A percentile compares a stretch with the other conserved stretches of the same genome.
Conservation (phyloP, 768 basidiomycete species). For the Pisolithus sp. region DNA sequence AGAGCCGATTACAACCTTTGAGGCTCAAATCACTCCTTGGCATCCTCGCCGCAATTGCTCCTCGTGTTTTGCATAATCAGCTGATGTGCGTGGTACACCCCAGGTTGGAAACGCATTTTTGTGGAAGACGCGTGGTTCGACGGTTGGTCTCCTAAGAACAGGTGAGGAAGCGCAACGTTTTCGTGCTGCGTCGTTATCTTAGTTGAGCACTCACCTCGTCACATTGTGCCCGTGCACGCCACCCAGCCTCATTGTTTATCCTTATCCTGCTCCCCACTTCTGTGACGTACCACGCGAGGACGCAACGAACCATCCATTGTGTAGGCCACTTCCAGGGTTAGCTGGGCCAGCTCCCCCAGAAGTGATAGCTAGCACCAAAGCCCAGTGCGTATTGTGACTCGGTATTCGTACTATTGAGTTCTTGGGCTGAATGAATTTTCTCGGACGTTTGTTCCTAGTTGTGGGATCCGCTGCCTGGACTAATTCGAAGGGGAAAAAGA, state of each 20-base stretch:
- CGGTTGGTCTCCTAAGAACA: constrained; percentile 18
- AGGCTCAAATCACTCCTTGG: neutral
- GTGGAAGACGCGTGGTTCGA: constrained; percentile 40
- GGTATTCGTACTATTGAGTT: neutral
- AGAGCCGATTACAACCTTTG: neutral
- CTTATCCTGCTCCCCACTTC: constrained; percentile 35
- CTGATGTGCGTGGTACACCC: neutral
- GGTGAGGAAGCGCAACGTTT: constrained; percentile 11
- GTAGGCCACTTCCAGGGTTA: constrained; percentile 37
- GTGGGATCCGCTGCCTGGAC: constrained; percentile 25
- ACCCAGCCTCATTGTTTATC: constrained; percentile 26
- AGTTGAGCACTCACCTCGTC: neutral
- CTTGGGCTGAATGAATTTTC: constrained; percentile 1
- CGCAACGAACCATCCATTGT: constrained; percentile 31
- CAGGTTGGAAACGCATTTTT: constrained; percentile 44
- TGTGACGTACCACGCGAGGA: constrained; percentile 37
- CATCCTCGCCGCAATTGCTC: neutral
- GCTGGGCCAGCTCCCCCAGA: constrained; percentile 21
- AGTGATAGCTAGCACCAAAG: constrained; percentile 17
- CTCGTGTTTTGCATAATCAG: neutral
- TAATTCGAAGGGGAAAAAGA: constrained; percentile 10
- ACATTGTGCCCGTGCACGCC: neutral
- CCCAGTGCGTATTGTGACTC: constrained; percentile 24
- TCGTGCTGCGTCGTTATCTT: neutral
- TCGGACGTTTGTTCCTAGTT: constrained; percentile 10